phyloP scores from a whole-genome alignment of 2,329 filamentous ascomycete species.

The Myotisia sp. region DNA sequence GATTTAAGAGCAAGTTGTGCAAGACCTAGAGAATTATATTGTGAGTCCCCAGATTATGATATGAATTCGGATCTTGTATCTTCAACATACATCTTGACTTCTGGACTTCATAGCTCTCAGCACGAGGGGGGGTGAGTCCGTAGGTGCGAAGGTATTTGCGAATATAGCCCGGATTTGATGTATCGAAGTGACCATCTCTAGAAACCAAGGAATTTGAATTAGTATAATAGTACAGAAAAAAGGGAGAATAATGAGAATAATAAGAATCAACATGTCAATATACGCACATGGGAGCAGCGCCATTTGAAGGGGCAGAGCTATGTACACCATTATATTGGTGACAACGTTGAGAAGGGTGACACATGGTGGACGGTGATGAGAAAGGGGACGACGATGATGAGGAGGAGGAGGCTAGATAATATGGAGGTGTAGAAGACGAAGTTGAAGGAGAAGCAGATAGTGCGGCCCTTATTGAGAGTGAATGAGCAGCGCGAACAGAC shows the following conservation, averaged over 20 bases:
- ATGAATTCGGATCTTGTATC: too few species aligned
- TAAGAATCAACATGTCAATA: too few species aligned
- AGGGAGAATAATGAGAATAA: neutral
- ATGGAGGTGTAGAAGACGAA: neutral
- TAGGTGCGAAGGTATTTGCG: constrained; percentile 40
- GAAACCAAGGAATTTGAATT: constrained; percentile 4
- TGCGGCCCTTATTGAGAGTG: neutral
- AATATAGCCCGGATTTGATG: constrained; percentile 35
- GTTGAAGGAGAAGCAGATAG: neutral
- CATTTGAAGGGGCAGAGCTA: constrained; percentile 22
- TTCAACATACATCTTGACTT: constrained; percentile 31
- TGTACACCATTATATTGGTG: constrained; percentile 26
- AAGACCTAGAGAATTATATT: constrained; percentile 20
- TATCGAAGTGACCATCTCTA: constrained; percentile 35
- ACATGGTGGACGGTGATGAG: constrained; percentile 8
- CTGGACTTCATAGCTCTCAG: constrained; percentile 36
- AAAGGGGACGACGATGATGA: too few species aligned
- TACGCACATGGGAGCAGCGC: constrained; percentile 23
- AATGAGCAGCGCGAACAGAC: neutral
- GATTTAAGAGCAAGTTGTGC: constrained; percentile 35
- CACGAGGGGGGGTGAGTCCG: constrained; percentile 35
- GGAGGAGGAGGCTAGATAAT: too few species aligned
- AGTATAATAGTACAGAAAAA: neutral
- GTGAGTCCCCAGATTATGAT: neutral
- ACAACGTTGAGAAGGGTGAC: constrained; percentile 12